phyloP scores from a whole-genome alignment of 441 rosid genomes.

The Melastoma candidum region DNA sequence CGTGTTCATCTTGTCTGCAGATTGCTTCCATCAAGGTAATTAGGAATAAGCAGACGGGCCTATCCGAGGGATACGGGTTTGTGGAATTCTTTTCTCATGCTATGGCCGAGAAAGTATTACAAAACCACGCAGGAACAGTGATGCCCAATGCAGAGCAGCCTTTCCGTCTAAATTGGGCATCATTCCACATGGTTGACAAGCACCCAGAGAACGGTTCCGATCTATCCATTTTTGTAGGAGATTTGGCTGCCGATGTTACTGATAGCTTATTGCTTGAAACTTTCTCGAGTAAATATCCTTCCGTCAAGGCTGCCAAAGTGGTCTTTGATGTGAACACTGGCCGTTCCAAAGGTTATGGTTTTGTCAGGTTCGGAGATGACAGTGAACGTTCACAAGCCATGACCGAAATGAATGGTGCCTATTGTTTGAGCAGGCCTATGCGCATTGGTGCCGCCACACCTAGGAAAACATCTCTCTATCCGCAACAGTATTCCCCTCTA shows the following conservation, averaged over 20 bases:
- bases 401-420: constrained; percentile 85
- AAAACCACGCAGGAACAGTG: constrained; percentile 41
- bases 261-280: constrained; percentile 61
- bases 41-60: constrained; percentile 78
- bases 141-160: constrained; percentile 78
- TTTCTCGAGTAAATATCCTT: constrained; percentile 60
- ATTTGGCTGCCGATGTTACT: constrained; percentile 84
- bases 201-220: constrained; percentile 74
- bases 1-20: constrained; percentile 25
- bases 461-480: constrained; percentile 74
- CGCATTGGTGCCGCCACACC: constrained; percentile 94
- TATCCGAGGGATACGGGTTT: constrained; percentile 89
- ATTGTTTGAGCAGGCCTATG: constrained; percentile 91
- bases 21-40: constrained; percentile 75
- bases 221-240: constrained; percentile 92
- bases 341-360: constrained; percentile 91
- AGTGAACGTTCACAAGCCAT: constrained; percentile 68
- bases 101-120: constrained; percentile 72
- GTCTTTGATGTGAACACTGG: constrained; percentile 81
- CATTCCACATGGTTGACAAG: constrained; percentile 80
- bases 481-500: constrained; percentile 44
- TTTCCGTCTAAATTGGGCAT: constrained; percentile 92
- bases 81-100: constrained; percentile 73
- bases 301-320: constrained; percentile 87
- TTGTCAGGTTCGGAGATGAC: constrained; percentile 92